These are phyloP conservation scores for Oehlia diaphana DNA, from an alignment of 192 early-diverging fungal genomes.

Conservation along the genomic window DNA sequence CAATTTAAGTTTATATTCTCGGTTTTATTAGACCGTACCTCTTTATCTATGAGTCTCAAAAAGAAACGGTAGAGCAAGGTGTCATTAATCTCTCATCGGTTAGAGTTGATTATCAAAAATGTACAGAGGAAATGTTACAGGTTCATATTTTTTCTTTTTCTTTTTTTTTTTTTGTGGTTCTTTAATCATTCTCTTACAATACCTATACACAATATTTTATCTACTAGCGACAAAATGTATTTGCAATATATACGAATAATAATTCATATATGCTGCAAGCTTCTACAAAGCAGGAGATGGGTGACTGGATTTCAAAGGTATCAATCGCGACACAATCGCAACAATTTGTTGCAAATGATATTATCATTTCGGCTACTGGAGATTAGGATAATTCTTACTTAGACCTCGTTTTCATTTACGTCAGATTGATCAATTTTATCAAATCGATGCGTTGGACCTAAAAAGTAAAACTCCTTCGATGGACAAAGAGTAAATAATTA, in stretches of 20 bases:
- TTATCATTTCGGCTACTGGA: not conserved
- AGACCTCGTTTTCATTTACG: constrained; percentile 15
- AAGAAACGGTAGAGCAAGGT: constrained; percentile 65
- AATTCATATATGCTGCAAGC: constrained; percentile 70
- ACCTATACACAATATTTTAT: not conserved
- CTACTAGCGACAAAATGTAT: constrained; percentile 59
- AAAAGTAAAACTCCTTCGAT: constrained; percentile 24
- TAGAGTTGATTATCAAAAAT: constrained; percentile 54
- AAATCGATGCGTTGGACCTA: constrained; percentile 1
- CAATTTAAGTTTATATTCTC: not conserved
- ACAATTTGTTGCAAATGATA: not conserved
- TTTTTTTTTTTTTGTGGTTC: not conserved
- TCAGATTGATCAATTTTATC: constrained; percentile 27
- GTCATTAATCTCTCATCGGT: constrained; percentile 78
- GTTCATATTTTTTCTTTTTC: constrained; percentile 34
- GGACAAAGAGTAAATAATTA: not conserved
- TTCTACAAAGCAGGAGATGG: constrained; percentile 58
- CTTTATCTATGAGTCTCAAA: constrained; percentile 68
- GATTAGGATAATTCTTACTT: constrained; percentile 24
- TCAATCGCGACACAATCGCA: not conserved
- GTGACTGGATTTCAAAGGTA: constrained; percentile 59
- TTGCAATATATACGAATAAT: constrained; percentile 68
- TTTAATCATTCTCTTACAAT: not conserved
- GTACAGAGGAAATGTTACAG: constrained; percentile 58
- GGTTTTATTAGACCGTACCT: constrained; percentile 65